Conservation (phyloP, 345 rosid species). For the Angophora floribunda region DNA sequence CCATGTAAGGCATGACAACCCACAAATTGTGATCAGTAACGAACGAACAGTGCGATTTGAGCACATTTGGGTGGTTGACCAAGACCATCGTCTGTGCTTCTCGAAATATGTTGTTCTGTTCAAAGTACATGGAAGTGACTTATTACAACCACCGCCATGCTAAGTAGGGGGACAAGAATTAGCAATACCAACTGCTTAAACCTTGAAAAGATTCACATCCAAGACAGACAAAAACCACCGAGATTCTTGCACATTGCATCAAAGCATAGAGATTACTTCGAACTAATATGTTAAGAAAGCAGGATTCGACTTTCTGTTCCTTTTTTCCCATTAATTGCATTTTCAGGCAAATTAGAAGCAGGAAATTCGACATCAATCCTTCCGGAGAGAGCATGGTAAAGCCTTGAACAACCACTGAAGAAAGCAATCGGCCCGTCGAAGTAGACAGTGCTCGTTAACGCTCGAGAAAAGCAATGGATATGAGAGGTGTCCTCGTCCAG, state of each 20-base stretch:
- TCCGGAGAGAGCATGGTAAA: not conserved
- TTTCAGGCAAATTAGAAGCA: not conserved
- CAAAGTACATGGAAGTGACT: not conserved
- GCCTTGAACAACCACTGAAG: not conserved
- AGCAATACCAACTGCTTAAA: not conserved
- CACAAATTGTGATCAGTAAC: constrained; percentile 87
- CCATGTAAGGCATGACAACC: constrained; percentile 98
- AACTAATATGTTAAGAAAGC: not conserved
- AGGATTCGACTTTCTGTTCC: not conserved
- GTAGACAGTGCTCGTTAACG: not conserved
- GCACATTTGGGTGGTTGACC: constrained; percentile 88
- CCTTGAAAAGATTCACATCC: not conserved
- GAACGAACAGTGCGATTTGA: constrained; percentile 90
- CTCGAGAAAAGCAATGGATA: not conserved
- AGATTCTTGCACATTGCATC: not conserved
- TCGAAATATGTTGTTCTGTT: constrained; percentile 67
- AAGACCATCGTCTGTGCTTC: constrained; percentile 97
- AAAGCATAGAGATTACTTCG: not conserved
- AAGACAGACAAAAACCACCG: not conserved
- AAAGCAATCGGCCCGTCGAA: not conserved
- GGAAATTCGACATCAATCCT: not conserved
- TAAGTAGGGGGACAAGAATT: not conserved
- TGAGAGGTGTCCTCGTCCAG: not conserved
- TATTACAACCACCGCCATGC: not conserved
- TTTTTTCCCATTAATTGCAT: not conserved